Evolutionary conservation across 257 asterid genomes (phyloP).

Genomic region (Nicotiana noctiflora): DNA sequence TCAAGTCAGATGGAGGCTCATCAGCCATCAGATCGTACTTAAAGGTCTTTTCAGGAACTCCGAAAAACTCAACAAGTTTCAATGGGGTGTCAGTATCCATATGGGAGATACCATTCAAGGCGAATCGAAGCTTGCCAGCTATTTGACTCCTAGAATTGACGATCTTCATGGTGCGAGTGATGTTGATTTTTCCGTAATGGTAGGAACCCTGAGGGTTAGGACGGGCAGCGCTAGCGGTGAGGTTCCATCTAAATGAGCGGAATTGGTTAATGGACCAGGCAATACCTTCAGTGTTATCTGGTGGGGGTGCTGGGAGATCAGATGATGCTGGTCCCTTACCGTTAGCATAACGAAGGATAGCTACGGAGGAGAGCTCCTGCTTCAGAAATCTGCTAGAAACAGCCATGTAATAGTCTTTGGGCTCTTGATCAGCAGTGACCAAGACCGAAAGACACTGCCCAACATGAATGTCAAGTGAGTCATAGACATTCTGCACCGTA

Average conservation of each 20-base stretch:
- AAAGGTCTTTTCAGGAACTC: constrained; percentile 9
- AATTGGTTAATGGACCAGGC: constrained; percentile 7
- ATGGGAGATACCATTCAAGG: constrained; percentile 24
- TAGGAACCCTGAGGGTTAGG: constrained; percentile 36
- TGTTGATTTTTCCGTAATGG: constrained; percentile 26
- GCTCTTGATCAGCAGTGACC: constrained; percentile 37
- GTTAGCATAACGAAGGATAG: constrained; percentile 27
- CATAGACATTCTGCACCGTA: constrained; percentile 35
- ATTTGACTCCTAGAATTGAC: constrained; percentile 1
- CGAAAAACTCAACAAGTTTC: constrained; percentile 21
- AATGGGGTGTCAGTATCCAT: constrained; percentile 18
- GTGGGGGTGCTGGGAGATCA: constrained; percentile 24
- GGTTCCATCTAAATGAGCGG: constrained; percentile 15
- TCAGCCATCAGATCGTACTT: constrained; percentile 29
- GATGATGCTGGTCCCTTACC: constrained; percentile 31
- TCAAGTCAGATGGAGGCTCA: constrained; percentile 8
- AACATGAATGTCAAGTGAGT: constrained; percentile 43
- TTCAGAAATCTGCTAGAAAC: constrained; percentile 35
- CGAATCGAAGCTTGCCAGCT: constrained; percentile 21
- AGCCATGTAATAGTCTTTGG: constrained; percentile 43
- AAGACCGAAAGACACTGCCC: constrained; percentile 45
- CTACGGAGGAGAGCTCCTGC: constrained; percentile 12
- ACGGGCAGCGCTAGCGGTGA: constrained; percentile 24
- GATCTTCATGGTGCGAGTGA: constrained; percentile 27
- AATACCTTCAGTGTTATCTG: neutral